These are phyloP conservation scores for Eucalyptus regnans DNA, from an alignment of 345 rosid species.

Conservation along the genomic window DNA sequence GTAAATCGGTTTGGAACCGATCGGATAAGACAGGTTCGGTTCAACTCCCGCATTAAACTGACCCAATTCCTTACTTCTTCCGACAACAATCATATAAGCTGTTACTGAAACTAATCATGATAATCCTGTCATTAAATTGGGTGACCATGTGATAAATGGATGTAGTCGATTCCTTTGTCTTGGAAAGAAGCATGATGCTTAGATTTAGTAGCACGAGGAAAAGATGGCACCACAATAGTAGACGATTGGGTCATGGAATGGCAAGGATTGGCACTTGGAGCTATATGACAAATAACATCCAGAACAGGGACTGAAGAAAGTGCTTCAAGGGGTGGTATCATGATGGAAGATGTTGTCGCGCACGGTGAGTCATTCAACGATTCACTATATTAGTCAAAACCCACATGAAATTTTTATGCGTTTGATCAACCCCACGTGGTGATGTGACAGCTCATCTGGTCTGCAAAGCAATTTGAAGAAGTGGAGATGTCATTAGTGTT, in stretches of 20 bases:
- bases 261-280: neutral
- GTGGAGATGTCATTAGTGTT: neutral
- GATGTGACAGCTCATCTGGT: neutral
- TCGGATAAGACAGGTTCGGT: neutral
- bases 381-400: neutral
- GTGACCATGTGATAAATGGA: neutral
- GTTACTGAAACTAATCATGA: neutral
- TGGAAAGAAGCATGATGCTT: neutral
- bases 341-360: neutral
- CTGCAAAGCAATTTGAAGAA: neutral
- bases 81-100: neutral
- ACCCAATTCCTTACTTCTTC: neutral
- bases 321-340: neutral
- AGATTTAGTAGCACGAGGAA: neutral
- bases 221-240: neutral
- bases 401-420: neutral
- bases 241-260: neutral
- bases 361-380: neutral
- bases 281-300: neutral
- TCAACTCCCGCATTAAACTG: neutral
- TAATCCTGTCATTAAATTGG: neutral
- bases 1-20: neutral
- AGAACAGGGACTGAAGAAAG: neutral
- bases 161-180: neutral
- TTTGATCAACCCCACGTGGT: neutral